Conservation (phyloP, 257 asterid species). For the Apocynum venetum region DNA sequence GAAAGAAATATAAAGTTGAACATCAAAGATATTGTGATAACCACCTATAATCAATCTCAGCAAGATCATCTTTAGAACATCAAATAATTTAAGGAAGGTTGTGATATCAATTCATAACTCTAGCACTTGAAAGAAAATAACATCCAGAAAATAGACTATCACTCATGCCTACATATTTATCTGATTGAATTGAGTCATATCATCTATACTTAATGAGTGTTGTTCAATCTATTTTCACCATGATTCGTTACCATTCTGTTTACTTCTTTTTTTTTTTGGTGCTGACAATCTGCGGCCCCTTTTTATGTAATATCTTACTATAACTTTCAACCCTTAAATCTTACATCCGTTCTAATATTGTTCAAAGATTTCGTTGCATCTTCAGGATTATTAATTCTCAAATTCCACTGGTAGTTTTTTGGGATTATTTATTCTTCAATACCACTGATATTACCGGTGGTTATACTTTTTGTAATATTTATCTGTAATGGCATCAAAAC, state of each 20-base stretch:
- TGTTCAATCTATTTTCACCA: not conserved
- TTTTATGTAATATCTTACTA: not conserved
- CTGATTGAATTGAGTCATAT: not conserved
- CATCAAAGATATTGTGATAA: not conserved
- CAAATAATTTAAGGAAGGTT: not conserved
- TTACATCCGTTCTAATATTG: not conserved
- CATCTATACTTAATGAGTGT: not conserved
- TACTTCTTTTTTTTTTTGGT: not conserved
- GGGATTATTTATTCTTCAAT: not conserved
- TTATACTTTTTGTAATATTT: too few relatives aligned
- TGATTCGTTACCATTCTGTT: not conserved
- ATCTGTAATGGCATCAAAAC: too few relatives aligned
- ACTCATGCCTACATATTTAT: not conserved
- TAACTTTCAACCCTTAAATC: not conserved
- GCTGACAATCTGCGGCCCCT: not conserved
- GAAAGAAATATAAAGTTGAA: not conserved
- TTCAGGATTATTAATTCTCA: not conserved
- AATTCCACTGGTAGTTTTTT: not conserved
- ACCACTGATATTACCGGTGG: not conserved
- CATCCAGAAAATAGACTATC: not conserved
- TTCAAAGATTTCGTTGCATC: not conserved
- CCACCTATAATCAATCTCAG: not conserved
- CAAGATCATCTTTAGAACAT: not conserved
- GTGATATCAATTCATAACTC: not conserved
- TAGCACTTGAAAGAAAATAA: not conserved